Evolutionary conservation across 2,329 filamentous ascomycete species (phyloP), one percentile per base, ranked within the genome.

Genomic region (Penicillium corylophilum): DNA sequence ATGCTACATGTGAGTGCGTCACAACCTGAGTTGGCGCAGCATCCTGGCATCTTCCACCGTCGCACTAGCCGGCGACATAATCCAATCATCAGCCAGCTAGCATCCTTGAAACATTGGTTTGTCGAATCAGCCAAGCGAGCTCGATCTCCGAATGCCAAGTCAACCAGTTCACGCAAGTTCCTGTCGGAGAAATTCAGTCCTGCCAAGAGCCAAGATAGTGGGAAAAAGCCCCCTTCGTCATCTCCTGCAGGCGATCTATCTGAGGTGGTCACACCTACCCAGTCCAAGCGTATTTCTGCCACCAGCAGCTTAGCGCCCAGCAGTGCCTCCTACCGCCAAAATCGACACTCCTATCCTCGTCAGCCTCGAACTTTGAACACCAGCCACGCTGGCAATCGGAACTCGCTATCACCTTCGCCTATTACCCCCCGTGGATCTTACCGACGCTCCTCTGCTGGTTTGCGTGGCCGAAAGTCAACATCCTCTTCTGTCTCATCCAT

Each of bases 401-500:
- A 90, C 54, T 96, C 91, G 0, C 75, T 95, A 9, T 95, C 90
- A 0, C 94, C 94, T 0, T 87, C 86, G 2, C 93, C 94, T 0
- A 72, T 96, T 36, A 97, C 94, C 0, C 93, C 94, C 3, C 87
- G 91, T 35, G 91, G 90, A 5, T 89, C 89, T 1, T 88, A 95
- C 64, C 85, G 94, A 10, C 87, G 91, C 31, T 85, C 90, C 2
- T 95, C 90, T 5, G 84, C 82, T 39, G 92, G 93, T 26, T 81
- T 97, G 40, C 84, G 92, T 24, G 93, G 94, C 33, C 85, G 94
- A 54, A 97, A 97, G 70, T 97, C 93, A 0, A 99, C 94, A 0
- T 96, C 91, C 0, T 96, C 91, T 0, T 97, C 92, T 0, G 86
- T 99, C 15, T 96, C 91, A 1, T 96, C 91, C 0, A 87, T 99